phyloP scores from a whole-genome alignment of 2,329 filamentous ascomycete genomes.

The Fusarium dimerum region DNA sequence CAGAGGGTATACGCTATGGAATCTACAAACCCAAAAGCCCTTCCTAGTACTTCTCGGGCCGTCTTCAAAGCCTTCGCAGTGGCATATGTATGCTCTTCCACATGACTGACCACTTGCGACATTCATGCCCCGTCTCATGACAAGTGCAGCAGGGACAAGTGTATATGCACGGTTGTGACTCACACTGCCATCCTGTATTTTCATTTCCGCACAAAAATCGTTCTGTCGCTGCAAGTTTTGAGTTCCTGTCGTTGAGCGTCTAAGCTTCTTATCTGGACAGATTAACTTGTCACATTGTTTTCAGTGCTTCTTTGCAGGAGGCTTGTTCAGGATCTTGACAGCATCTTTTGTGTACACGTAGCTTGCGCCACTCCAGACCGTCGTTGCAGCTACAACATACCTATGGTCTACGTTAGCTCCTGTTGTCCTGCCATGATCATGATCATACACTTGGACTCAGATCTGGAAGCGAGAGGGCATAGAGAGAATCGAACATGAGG shows the following conservation, averaged over 20 bases:
- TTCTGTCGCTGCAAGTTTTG: not conserved
- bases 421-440: not conserved
- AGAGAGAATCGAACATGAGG: not conserved
- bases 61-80: not conserved
- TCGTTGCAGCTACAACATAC: conserved; percentile 84
- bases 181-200: not conserved
- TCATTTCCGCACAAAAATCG: not conserved
- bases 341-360: conserved; percentile 91
- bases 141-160: not conserved
- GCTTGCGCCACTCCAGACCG: conserved; percentile 89
- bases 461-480: too few relatives aligned
- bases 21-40: not conserved
- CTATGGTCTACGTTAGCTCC: conserved; percentile 43
- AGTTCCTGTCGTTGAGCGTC: not conserved
- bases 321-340: conserved; percentile 72
- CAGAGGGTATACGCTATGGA: not conserved
- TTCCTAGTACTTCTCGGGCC: not conserved
- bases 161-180: not conserved
- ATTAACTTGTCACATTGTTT: not conserved
- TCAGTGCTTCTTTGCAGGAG: conserved; percentile 18
- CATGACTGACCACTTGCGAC: not conserved
- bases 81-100: not conserved
- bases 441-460: too few relatives aligned
- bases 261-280: not conserved
- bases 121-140: not conserved